A percentile compares a stretch with the other conserved stretches of the same genome.
phyloP scores from a whole-genome alignment of 495 filamentous ascomycete species.

The Thermochaetoides thermophila region DNA sequence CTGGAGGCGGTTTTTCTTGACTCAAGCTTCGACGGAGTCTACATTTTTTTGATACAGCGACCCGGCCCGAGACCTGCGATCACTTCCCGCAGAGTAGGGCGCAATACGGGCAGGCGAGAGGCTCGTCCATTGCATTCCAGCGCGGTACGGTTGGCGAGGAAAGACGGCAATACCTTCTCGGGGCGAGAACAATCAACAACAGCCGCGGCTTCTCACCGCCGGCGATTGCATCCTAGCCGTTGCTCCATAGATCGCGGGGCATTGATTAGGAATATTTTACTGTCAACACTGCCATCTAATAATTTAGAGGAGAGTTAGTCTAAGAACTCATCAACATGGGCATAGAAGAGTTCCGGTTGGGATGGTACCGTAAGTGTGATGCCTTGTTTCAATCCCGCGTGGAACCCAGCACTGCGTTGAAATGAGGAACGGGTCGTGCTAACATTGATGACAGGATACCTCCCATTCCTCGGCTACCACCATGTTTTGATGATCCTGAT shows the following conservation, averaged over 20 bases:
- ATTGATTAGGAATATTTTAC: constrained; percentile 25
- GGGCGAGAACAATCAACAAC: constrained; percentile 1
- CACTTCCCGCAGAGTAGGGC: too few species aligned
- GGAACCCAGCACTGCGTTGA: background rate
- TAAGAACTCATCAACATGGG: constrained; percentile 9
- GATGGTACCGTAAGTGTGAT: constrained; percentile 35
- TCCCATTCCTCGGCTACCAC: constrained; percentile 95
- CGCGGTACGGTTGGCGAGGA: background rate
- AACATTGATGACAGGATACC: constrained; percentile 43
- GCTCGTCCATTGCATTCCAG: constrained; percentile 4
- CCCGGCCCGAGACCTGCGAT: too few species aligned
- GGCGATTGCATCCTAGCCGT: constrained; percentile 7
- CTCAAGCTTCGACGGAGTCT: too few species aligned
- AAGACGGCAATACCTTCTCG: background rate
- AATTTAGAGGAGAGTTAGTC: too few species aligned
- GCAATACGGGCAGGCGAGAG: too few species aligned
- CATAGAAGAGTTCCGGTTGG: constrained; percentile 25
- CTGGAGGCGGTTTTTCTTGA: too few species aligned
- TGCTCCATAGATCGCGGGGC: constrained; percentile 20
- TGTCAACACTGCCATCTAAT: too few species aligned
- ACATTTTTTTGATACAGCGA: too few species aligned
- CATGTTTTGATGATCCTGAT: constrained; percentile 98
- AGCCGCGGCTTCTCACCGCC: constrained; percentile 1
- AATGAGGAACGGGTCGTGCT: constrained; percentile 4
- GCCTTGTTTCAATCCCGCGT: constrained; percentile 1